Evolutionary conservation across 1,284 basidiomycete species (phyloP).

Genomic region (Leccinum brunneo-olivaceum): DNA sequence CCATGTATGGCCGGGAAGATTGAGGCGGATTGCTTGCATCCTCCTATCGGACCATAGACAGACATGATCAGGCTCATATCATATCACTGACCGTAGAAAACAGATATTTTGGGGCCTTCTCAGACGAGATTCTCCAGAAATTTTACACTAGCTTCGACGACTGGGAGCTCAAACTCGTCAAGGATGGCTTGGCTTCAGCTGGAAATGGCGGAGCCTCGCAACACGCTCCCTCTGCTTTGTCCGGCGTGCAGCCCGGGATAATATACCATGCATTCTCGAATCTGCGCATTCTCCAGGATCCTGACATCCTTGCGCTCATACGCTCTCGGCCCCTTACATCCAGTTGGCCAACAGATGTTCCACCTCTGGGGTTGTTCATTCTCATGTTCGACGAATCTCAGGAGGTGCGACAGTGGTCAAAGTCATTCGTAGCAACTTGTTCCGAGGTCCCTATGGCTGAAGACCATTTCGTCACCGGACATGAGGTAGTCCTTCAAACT

Average conservation of each 20-base stretch:
- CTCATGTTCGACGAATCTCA: slow-evolving; percentile 47
- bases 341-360: slow-evolving; percentile 51
- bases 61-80: slow-evolving; percentile 1
- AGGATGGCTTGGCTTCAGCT: slow-evolving; percentile 38
- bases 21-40: background rate
- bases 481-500: slow-evolving; percentile 39
- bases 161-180: slow-evolving; percentile 56
- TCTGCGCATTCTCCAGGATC: slow-evolving; percentile 50
- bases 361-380: slow-evolving; percentile 55
- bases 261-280: slow-evolving; percentile 67
- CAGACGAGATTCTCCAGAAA: slow-evolving; percentile 37
- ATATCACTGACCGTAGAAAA: slow-evolving; percentile 18
- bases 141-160: slow-evolving; percentile 64
- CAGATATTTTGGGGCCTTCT: slow-evolving; percentile 66
- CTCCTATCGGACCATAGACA: too few species aligned
- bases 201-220: slow-evolving; percentile 25
- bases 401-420: slow-evolving; percentile 55
- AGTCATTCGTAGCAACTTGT: slow-evolving; percentile 33
- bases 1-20: slow-evolving; percentile 3
- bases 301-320: slow-evolving; percentile 42
- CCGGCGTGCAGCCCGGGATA: slow-evolving; percentile 40
- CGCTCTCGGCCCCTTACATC: slow-evolving; percentile 36
- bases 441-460: slow-evolving; percentile 40
- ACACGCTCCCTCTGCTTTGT: slow-evolving; percentile 11
- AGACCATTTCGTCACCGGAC: slow-evolving; percentile 40